Conservation (phyloP, 129 eudicot species). For the Arctium lappa region DNA sequence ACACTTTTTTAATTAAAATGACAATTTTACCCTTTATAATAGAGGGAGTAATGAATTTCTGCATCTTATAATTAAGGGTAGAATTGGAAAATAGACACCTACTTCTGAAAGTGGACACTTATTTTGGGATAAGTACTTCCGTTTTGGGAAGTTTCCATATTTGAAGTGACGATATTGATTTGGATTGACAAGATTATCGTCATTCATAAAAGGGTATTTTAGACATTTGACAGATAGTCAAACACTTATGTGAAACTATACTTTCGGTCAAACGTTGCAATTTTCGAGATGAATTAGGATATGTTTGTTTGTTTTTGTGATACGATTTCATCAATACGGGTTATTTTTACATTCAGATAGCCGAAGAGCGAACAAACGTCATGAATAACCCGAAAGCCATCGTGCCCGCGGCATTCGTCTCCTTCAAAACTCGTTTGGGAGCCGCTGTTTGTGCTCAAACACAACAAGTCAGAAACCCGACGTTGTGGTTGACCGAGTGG, state of each 20-base stretch:
- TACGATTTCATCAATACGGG: not conserved
- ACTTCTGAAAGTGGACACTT: not conserved
- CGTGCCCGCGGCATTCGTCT: slow-evolving; percentile 82
- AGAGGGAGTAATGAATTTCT: not conserved
- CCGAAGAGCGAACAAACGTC: slow-evolving; percentile 61
- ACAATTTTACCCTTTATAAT: not conserved
- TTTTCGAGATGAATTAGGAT: not conserved
- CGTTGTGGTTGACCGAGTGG: slow-evolving; percentile 87
- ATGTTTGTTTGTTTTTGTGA: not conserved
- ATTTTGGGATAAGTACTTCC: not conserved
- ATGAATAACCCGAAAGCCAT: slow-evolving; percentile 51
- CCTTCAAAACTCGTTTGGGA: slow-evolving; percentile 87
- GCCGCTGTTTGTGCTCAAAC: slow-evolving; percentile 93
- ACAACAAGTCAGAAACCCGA: slow-evolving; percentile 73
- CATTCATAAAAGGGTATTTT: not conserved
- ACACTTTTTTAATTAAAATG: not conserved
- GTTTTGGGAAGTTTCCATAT: not conserved
- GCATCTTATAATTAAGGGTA: not conserved
- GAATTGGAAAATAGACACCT: not conserved
- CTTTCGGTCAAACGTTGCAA: not conserved
- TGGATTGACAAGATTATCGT: not conserved
- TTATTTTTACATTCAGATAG: slow-evolving; percentile 46
- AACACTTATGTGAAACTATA: not conserved
- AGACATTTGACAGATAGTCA: not conserved
- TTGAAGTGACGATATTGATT: not conserved